A percentile compares a stretch with the other conserved stretches of the same genome.
These are phyloP conservation scores for Digitaria exilis DNA, from an alignment of 202 grass and related monocot genomes.

Conservation along the genomic window DNA sequence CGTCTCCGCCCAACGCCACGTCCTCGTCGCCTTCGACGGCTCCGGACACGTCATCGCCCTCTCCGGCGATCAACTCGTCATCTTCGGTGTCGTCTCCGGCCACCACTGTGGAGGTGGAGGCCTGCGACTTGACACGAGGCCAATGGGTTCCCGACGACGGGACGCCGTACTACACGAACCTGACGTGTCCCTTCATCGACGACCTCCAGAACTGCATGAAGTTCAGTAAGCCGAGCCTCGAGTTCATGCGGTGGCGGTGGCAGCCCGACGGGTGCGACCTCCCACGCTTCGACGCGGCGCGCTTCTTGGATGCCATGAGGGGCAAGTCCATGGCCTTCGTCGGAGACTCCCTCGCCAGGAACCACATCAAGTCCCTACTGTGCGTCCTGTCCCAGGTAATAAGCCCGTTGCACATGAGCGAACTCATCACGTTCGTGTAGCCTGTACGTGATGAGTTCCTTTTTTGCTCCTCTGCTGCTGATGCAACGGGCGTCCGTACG, in stretches of 20 bases:
- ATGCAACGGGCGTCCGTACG: neutral
- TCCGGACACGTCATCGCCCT: neutral
- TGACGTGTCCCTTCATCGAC: slow-evolving; percentile 67
- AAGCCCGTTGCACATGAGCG: neutral
- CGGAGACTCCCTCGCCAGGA: slow-evolving; percentile 74
- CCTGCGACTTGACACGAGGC: slow-evolving; percentile 47
- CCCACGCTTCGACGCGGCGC: slow-evolving; percentile 51
- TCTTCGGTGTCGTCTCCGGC: neutral
- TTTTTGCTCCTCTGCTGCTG: slow-evolving; percentile 17
- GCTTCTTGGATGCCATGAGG: slow-evolving; percentile 59
- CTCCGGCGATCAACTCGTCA: neutral
- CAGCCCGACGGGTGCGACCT: slow-evolving; percentile 54
- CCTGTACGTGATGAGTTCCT: no score
- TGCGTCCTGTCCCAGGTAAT: slow-evolving; percentile 54
- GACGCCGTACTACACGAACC: slow-evolving; percentile 64
- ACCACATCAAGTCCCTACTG: slow-evolving; percentile 67
- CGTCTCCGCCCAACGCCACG: neutral
- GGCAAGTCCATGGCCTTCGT: slow-evolving; percentile 68
- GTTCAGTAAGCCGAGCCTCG: slow-evolving; percentile 57
- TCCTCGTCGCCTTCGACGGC: neutral
- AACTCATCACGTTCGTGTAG: neutral
- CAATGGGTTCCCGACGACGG: slow-evolving; percentile 53
- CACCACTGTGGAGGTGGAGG: neutral
- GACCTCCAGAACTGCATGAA: slow-evolving; percentile 83
- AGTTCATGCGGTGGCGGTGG: slow-evolving; percentile 68